A percentile compares a stretch with the other conserved stretches of the same genome.
Evolutionary conservation across 495 filamentous ascomycete genomes (phyloP).

Genomic region (Penicillium taxi): DNA sequence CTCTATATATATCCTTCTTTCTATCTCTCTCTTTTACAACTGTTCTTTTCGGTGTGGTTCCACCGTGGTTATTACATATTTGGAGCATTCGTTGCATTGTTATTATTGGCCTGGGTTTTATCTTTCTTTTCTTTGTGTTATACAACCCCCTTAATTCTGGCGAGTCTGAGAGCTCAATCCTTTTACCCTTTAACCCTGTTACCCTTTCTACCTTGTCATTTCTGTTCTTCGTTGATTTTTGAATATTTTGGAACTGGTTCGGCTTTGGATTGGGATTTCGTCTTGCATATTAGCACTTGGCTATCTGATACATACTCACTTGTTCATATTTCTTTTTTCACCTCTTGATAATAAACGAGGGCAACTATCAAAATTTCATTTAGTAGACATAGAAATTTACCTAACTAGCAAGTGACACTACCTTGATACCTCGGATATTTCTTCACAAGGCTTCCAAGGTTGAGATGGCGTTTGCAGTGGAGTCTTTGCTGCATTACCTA

Average conservation of each 20-base stretch:
- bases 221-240: conserved; percentile 5
- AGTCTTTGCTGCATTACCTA: too few relatives aligned
- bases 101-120: conserved; percentile 24
- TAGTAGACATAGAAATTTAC: too few relatives aligned
- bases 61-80: conserved; percentile 22
- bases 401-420: too few relatives aligned
- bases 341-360: conserved; percentile 1
- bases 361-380: too few relatives aligned
- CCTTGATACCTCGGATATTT: too few relatives aligned
- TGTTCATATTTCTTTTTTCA: conserved; percentile 12
- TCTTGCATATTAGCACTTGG: conserved; percentile 22
- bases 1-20: too few relatives aligned
- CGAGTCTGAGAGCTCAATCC: not conserved
- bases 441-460: too few relatives aligned
- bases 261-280: conserved; percentile 15
- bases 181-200: conserved; percentile 2
- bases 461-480: too few relatives aligned
- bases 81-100: conserved; percentile 23
- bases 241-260: conserved; percentile 6
- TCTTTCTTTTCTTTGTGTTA: conserved; percentile 9
- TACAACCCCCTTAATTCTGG: too few relatives aligned
- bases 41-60: conserved; percentile 18
- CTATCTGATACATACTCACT: conserved; percentile 18
- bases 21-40: too few relatives aligned
- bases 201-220: too few relatives aligned